Evolutionary conservation across 805 yeast species (phyloP).

Genomic region (Hemisphaericaspora nanyangensis): DNA sequence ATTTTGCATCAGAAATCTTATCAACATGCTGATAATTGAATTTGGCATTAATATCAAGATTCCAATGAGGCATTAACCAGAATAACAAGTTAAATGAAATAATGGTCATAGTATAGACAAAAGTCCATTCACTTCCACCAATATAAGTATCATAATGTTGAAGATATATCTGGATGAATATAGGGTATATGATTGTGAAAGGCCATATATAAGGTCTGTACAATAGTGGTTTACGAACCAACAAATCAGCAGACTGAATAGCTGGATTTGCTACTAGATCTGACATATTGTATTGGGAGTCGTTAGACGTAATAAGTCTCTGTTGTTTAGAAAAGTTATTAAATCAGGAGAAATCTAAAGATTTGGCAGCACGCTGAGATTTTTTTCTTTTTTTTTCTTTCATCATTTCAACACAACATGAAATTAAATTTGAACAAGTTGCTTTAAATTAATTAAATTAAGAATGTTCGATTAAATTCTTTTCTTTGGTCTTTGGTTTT

Average conservation of each 20-base stretch:
- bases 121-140: slow-evolving; percentile 94
- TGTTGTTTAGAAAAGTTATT: no score
- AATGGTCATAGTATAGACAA: slow-evolving; percentile 74
- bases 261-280: slow-evolving; percentile 65
- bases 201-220: slow-evolving; percentile 81
- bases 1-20: slow-evolving; percentile 59
- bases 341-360: neutral
- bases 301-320: no score
- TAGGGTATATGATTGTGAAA: slow-evolving; percentile 73
- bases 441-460: no score
- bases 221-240: slow-evolving; percentile 60
- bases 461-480: no score
- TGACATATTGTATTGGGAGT: slow-evolving; percentile 31
- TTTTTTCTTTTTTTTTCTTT: no score
- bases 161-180: slow-evolving; percentile 60
- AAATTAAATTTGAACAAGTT: no score
- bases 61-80: slow-evolving; percentile 95
- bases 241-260: slow-evolving; percentile 66
- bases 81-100: slow-evolving; percentile 70
- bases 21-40: slow-evolving; percentile 64
- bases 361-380: neutral
- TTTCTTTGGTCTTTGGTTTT: no score
- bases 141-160: slow-evolving; percentile 75
- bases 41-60: slow-evolving; percentile 58
- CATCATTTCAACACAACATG: no score